Conservation (phyloP, 805 yeast genomes). For the Candida ascalaphidarum region DNA sequence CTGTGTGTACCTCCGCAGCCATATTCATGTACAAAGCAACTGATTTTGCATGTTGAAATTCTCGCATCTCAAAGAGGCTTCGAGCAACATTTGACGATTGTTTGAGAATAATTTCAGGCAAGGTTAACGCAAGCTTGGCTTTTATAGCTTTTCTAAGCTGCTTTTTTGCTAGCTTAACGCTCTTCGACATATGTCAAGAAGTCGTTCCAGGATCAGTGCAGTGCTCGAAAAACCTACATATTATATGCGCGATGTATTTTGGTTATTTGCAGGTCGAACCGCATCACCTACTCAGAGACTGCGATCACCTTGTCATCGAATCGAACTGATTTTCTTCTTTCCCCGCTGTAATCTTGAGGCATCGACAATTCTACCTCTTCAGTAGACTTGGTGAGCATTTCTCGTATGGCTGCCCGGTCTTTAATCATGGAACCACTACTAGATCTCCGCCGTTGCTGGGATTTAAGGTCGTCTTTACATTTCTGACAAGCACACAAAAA, state of each 20-base stretch:
- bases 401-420: slow-evolving; percentile 32
- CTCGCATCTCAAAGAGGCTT: slow-evolving; percentile 20
- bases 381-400: slow-evolving; percentile 35
- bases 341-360: slow-evolving; percentile 28
- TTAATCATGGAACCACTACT: slow-evolving; percentile 13
- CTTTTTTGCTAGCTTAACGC: no score
- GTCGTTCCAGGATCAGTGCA: no score
- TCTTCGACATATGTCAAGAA: no score
- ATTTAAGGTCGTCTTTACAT: slow-evolving; percentile 49
- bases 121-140: no score
- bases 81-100: no score
- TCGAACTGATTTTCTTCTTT: slow-evolving; percentile 57
- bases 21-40: slow-evolving; percentile 72
- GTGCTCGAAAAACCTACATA: no score
- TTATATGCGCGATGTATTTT: no score
- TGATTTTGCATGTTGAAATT: slow-evolving; percentile 34
- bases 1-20: slow-evolving; percentile 70
- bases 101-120: no score
- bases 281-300: not conserved
- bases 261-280: not conserved
- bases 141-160: no score
- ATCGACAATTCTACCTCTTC: slow-evolving; percentile 37
- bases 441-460: slow-evolving; percentile 39
- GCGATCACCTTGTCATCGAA: slow-evolving; percentile 49
- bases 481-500: slow-evolving; percentile 61